Evolutionary conservation across 2,329 filamentous ascomycete species (phyloP), one percentile per base, ranked within the genome.

Genomic region (Aspergillus melleus): DNA sequence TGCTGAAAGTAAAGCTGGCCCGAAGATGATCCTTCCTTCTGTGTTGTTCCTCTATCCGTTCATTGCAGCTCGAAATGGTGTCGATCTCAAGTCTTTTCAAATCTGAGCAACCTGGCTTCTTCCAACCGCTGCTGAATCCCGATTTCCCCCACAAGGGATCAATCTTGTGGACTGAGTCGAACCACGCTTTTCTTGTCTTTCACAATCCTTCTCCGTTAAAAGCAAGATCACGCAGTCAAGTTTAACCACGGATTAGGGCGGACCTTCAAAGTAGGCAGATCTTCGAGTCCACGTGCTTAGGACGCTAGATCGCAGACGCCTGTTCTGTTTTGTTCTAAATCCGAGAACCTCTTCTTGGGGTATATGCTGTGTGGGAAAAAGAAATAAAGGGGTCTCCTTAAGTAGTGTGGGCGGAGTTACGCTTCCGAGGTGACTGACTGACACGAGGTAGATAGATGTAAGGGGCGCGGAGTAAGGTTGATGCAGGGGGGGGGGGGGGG

Each of bases 91-190:
- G 44, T 47, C 44, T 3, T 47, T 47, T 19, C 19, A 42, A n/a
- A 42, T 42, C 22, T 14, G 44, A 24, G 8, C 24, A 53, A 16
- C 19, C 51, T 8, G 14, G 10, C 32, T n/a, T 53, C 36, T 22
- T 24, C 19, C 51, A 19, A 50, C 19, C 29, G 10, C 19, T 22
- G 12, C 29, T 26, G 9, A 36, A 12, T 16, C n/a, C 16, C 26
- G 26, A 29, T 11, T 46, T 46, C 50, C 54, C 46, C 54, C 54
- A 50, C 46, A 55, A 55, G 54, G 14, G 32, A 51, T 51, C 24
- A 56, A 44, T n/a, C 6, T 29, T n/a, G 32, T 19, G 20, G 14
- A 11, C 26, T 51, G 54, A 22, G 10, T 24, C 12, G 20, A 47
- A 20, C 10, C 19, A 20, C 10, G 20, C 19, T 22, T 47, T 14